Evolutionary conservation across 1,139 yeast genomes (phyloP), one percentile per base, ranked within the genome.

Genomic region (Candida pseudoviswanathii): DNA sequence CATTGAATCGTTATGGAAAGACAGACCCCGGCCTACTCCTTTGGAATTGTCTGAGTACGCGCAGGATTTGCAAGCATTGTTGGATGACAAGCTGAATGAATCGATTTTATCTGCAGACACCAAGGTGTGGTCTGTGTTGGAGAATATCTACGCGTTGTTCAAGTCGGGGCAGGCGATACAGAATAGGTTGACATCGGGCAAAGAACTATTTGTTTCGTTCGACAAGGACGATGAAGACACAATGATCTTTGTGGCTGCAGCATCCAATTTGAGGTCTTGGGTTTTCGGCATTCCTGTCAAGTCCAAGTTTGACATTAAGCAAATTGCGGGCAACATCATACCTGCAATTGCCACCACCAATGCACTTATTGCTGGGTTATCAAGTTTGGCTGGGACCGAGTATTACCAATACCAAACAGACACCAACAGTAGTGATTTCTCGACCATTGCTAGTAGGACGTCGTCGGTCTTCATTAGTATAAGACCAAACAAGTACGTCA

Each of bases 311-410:
- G 96, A 90, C 54, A 82, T 89, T 56, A 95, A 95, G 65, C 84
- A 95, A 63, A 91, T 92, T 58, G 99, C 99, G 0, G 99, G 99
- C 7, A 94, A 94, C 65, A 95, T 95, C 60, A 94, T 95, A 46
- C 99, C 99, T 0, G 99, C 99, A 0, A 92, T 95, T 58, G 99
- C 99, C 9, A 94, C 99, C 1, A 94, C 98, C 8, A 95, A 95
- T 65, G 98, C 99, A 1, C 86, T 94, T 22, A 85, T 94, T 54
- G 92, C 97, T 0, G 99, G 99, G 0, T 80, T 91, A 54, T 86
- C 96, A 26, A 85, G 91, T 10, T 65, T 92, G 49, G 85, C 84
- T 48, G 86, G 92, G 0, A 68, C 89, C 47, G 80, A 82, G 48
- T 78, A 80, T 44, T 78, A 84, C 60, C 60, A 59, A 27, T 45